These are phyloP conservation scores for Oehlia diaphana DNA, from an alignment of 192 early-diverging fungal genomes.

Conservation along the genomic window DNA sequence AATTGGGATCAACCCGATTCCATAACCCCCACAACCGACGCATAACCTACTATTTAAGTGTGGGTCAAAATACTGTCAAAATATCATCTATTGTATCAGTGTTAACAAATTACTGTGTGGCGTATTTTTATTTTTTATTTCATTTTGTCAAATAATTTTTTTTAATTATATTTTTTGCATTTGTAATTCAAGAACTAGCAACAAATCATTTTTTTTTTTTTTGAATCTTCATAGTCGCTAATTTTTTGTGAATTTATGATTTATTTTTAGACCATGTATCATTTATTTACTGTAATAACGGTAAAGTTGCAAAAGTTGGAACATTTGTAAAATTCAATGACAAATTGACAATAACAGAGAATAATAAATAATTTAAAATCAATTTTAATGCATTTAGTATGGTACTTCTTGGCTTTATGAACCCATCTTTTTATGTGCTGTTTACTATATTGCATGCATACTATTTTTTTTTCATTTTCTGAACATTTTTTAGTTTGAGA, in stretches of 20 bases:
- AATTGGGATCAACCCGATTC: too few relatives aligned
- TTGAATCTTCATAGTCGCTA: conserved; percentile 12
- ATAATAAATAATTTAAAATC: conserved; percentile 12
- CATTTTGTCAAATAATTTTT: conserved; percentile 2
- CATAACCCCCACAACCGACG: too few relatives aligned
- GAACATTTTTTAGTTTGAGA: too few relatives aligned
- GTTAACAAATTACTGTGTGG: too few relatives aligned
- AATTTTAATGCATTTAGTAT: conserved; percentile 11
- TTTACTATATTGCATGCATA: conserved; percentile 11
- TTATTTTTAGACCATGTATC: background rate
- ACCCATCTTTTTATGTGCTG: conserved; percentile 11
- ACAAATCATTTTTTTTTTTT: conserved; percentile 10
- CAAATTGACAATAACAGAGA: background rate
- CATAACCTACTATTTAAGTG: too few relatives aligned
- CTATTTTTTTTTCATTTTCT: background rate
- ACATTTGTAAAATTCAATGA: background rate
- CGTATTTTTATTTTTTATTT: too few relatives aligned
- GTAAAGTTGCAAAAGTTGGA: conserved; percentile 14
- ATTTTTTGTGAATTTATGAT: background rate
- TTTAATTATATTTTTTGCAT: conserved; percentile 10
- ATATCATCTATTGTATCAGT: too few relatives aligned
- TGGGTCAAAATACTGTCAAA: too few relatives aligned
- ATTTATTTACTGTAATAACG: conserved; percentile 16
- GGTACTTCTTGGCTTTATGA: conserved; percentile 13
- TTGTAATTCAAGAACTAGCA: conserved; percentile 11